Evolutionary conservation across 768 basidiomycete genomes (phyloP).

Genomic region (Lentinula guzmanii): DNA sequence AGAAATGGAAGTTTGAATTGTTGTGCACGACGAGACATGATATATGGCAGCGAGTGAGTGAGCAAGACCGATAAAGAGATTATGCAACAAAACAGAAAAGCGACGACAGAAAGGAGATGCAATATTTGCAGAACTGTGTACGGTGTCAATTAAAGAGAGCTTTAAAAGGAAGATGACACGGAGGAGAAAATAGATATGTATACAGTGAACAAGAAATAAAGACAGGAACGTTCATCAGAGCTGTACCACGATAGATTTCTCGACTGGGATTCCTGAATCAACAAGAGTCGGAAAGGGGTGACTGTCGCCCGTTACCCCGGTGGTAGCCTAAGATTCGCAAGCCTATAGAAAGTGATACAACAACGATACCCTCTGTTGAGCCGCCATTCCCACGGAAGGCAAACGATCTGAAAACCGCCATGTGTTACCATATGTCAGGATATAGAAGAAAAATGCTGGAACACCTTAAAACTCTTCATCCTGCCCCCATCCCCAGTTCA

Average conservation of each 20-base stretch:
- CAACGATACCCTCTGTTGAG: constrained; percentile 13
- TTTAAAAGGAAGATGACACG: neutral
- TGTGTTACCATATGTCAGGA: neutral
- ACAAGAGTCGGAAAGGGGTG: neutral
- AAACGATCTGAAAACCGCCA: neutral
- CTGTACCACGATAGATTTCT: neutral
- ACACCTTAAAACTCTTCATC: constrained; percentile 27
- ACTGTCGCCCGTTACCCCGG: neutral
- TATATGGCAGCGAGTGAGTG: neutral
- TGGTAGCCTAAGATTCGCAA: constrained; percentile 13
- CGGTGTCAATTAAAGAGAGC: constrained; percentile 4
- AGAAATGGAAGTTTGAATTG: neutral
- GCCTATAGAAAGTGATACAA: constrained; percentile 18
- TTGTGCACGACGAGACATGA: neutral
- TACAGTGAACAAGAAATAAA: neutral
- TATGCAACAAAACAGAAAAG: constrained; percentile 8
- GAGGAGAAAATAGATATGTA: constrained; percentile 3
- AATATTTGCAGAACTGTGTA: neutral
- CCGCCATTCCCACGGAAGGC: constrained; percentile 17
- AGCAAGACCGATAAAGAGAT: neutral
- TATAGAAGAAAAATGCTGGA: neutral
- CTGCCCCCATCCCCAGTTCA: constrained; percentile 14
- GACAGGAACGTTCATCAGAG: neutral
- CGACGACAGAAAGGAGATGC: neutral
- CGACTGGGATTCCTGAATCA: neutral